phyloP scores from a whole-genome alignment of 176 grass and related monocot genomes.

The Musa itinerans region DNA sequence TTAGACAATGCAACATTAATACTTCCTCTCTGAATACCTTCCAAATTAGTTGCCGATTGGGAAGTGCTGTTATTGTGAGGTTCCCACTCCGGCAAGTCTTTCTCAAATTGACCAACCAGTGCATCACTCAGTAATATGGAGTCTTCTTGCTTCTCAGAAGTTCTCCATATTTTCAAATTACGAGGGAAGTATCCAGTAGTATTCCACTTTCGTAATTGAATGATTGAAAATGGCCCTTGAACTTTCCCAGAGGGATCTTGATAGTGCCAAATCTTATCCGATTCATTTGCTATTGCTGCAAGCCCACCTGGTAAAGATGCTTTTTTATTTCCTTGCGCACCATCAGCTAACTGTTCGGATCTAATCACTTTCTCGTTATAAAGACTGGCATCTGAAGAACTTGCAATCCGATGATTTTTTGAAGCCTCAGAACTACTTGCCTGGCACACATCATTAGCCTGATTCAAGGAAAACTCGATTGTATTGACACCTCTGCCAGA shows the following conservation, averaged over 20 bases:
- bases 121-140: constrained; percentile 77
- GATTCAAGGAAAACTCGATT: constrained; percentile 28
- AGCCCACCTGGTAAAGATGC: constrained; percentile 19
- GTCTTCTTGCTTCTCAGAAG: constrained; percentile 77
- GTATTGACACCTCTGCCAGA: constrained; percentile 27
- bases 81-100: constrained; percentile 61
- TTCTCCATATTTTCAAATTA: constrained; percentile 77
- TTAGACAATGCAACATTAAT: constrained; percentile 16
- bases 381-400: constrained; percentile 4
- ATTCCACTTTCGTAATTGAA: constrained; percentile 88
- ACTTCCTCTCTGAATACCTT: constrained; percentile 21
- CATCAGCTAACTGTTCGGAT: constrained; percentile 21
- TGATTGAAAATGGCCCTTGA: constrained; percentile 94
- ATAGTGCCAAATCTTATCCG: constrained; percentile 92
- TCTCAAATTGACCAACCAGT: constrained; percentile 73
- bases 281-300: constrained; percentile 36
- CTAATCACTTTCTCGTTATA: constrained; percentile 24
- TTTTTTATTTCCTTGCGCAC: constrained; percentile 22
- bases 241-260: constrained; percentile 76
- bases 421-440: constrained; percentile 26
- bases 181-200: constrained; percentile 77
- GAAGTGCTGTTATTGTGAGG: constrained; percentile 31
- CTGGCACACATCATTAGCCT: constrained; percentile 28
- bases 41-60: constrained; percentile 6
- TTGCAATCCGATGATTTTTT: constrained; percentile 7